Conservation (phyloP, 805 yeast species). For the Lachancea fermentati region DNA sequence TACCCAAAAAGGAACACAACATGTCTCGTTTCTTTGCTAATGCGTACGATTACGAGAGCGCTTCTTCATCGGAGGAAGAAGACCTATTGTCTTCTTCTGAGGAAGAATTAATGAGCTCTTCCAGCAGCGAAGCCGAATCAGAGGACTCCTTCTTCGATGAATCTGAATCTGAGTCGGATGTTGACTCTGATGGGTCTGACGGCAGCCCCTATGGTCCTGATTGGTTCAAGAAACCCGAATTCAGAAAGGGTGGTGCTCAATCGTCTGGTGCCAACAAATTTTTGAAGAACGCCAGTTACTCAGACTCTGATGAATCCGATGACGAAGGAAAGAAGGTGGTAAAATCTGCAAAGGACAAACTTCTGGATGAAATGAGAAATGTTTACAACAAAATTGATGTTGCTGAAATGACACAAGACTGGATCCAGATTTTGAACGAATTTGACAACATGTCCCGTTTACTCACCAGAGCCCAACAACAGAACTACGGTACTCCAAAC, state of each 20-base stretch:
- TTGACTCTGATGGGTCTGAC: slow-evolving; percentile 39
- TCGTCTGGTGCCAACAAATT: slow-evolving; percentile 29
- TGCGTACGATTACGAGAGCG: slow-evolving; percentile 40
- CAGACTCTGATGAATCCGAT: slow-evolving; percentile 42
- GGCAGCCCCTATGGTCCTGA: slow-evolving; percentile 40
- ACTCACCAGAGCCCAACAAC: slow-evolving; percentile 67
- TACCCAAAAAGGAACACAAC: no score
- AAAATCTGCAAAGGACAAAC: slow-evolving; percentile 88
- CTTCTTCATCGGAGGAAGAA: slow-evolving; percentile 40
- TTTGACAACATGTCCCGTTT: slow-evolving; percentile 73
- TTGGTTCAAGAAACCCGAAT: slow-evolving; percentile 38
- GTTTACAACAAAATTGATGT: slow-evolving; percentile 62
- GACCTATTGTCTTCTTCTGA: slow-evolving; percentile 39
- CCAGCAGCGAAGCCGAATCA: slow-evolving; percentile 32
- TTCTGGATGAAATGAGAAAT: slow-evolving; percentile 76
- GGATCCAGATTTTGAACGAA: slow-evolving; percentile 69
- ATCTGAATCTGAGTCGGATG: slow-evolving; percentile 37
- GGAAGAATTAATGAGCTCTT: slow-evolving; percentile 32
- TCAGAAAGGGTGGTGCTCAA: slow-evolving; percentile 32
- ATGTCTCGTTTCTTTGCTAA: slow-evolving; percentile 93
- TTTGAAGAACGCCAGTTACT: slow-evolving; percentile 32
- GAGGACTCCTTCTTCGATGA: slow-evolving; percentile 35
- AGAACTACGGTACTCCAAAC: slow-evolving; percentile 64
- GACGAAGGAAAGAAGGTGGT: slow-evolving; percentile 78
- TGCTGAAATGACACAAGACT: slow-evolving; percentile 65